Percentiles rank a stretch among this genome's conserved stretches.
These are phyloP conservation scores for Suillus occidentalis DNA, from an alignment of 768 basidiomycete species.

Conservation along the genomic window DNA sequence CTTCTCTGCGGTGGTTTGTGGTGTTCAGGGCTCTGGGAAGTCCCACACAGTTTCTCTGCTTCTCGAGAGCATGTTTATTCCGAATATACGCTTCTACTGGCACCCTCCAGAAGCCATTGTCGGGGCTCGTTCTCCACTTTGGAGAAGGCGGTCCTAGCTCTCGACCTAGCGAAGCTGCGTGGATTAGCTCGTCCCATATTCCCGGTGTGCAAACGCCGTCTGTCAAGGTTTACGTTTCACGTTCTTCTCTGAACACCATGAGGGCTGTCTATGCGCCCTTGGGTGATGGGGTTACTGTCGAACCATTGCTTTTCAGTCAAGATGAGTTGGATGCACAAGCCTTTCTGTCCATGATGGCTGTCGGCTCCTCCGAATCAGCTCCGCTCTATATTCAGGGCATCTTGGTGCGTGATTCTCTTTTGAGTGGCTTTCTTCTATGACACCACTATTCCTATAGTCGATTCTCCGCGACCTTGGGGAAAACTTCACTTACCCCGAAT, in stretches of 20 bases:
- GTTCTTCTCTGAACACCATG: conserved; percentile 62
- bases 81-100: conserved; percentile 50
- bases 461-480: conserved; percentile 67
- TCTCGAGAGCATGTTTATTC: conserved; percentile 69
- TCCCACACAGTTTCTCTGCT: conserved; percentile 71
- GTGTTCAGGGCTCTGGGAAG: conserved; percentile 77
- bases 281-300: conserved; percentile 48
- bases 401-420: conserved; percentile 43
- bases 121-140: conserved; percentile 67
- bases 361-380: conserved; percentile 57
- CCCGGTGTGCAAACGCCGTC: conserved; percentile 30
- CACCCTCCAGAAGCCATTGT: conserved; percentile 49
- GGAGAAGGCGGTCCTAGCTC: conserved; percentile 62
- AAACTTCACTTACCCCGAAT: conserved; percentile 49
- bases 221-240: conserved; percentile 57
- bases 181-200: conserved; percentile 45
- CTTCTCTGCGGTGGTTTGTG: conserved; percentile 74
- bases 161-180: conserved; percentile 67
- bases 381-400: conserved; percentile 72
- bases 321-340: conserved; percentile 67
- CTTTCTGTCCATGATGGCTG: conserved; percentile 74
- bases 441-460: conserved; percentile 35
- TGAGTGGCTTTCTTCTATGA: conserved; percentile 1
- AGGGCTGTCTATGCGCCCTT: conserved; percentile 53
- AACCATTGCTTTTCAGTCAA: conserved; percentile 55